phyloP scores from a whole-genome alignment of 2,329 filamentous ascomycete species.

The Aotearoamyces nothofagi region DNA sequence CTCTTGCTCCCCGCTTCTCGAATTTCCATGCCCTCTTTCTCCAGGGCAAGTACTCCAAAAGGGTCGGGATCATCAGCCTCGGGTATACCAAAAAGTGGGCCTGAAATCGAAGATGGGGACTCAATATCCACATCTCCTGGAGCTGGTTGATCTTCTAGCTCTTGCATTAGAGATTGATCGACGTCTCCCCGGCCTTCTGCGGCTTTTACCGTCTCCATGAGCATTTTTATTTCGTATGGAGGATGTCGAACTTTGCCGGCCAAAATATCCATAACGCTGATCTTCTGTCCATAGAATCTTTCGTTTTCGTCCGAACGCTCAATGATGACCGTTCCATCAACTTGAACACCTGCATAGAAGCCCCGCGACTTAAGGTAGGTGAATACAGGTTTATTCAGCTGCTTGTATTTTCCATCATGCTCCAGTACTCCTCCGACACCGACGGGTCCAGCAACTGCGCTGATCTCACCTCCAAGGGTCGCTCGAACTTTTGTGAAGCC shows the following conservation, averaged over 20 bases:
- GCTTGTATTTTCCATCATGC: slow-evolving; percentile 27
- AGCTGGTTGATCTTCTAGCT: slow-evolving; percentile 47
- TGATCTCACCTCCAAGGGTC: slow-evolving; percentile 70
- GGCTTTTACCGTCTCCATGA: slow-evolving; percentile 63
- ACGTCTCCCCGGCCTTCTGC: slow-evolving; percentile 72
- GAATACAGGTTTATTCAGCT: slow-evolving; percentile 57
- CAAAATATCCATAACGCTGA: slow-evolving; percentile 47
- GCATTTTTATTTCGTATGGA: slow-evolving; percentile 25
- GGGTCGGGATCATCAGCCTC: slow-evolving; percentile 75
- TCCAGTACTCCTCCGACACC: slow-evolving; percentile 45
- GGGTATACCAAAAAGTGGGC: slow-evolving; percentile 59
- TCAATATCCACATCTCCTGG: slow-evolving; percentile 58
- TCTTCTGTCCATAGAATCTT: slow-evolving; percentile 60
- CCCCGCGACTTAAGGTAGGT: slow-evolving; percentile 83
- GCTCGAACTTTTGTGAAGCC: slow-evolving; percentile 67
- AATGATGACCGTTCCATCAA: slow-evolving; percentile 77
- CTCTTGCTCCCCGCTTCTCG: slow-evolving; percentile 71
- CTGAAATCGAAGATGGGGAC: slow-evolving; percentile 21
- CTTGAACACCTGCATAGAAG: slow-evolving; percentile 72
- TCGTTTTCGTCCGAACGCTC: slow-evolving; percentile 83
- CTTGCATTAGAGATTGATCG: slow-evolving; percentile 50
- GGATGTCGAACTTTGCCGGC: slow-evolving; percentile 17
- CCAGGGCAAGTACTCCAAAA: slow-evolving; percentile 79
- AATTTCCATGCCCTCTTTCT: slow-evolving; percentile 79
- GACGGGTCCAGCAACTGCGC: slow-evolving; percentile 62